Base-by-base conservation (phyloP, 2,329 filamentous ascomycete genomes). In the Pseudocercospora vitis region DNA sequence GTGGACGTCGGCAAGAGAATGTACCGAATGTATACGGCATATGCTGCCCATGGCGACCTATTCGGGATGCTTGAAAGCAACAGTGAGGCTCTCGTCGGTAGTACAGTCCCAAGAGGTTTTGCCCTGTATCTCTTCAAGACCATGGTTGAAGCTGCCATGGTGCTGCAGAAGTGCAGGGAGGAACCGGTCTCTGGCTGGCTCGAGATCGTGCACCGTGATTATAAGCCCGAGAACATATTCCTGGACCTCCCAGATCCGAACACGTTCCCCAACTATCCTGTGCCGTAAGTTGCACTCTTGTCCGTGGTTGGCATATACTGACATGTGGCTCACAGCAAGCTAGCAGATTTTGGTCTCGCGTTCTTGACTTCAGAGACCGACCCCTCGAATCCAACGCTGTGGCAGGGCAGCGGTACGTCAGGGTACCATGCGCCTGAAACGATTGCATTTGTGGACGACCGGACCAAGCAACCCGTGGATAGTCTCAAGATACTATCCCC, bases 211-310 rank as follows among this genome's bases (percentile, higher is more conserved):
- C 63, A 65, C 33, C 47, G 59, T 2, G 61, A 65, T 37, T 53
- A 62, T 26, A 64, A 63, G 42, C 56, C 58, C 0, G 40, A 52
- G 24, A 65, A 63, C 28, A 46, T 64, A n/a, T 63, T 63, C 31
- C 31, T 65, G 5, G 50, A 51, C 12, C 29, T 42, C 23, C 52
- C 55, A 3, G 39, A 40, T 6, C 8, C 14, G 16, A 26, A 16
- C 4, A 46, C 37, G 33, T 55, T 55, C 4, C 44, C 29, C 2
- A 29, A 21, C 7, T 51, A 52, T 29, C 56, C 33, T n/a, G 44
- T 44, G 23, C 50, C 32, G 42, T 46, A 46, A 9, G 42, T 46
- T 21, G 24, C 6, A 19, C 7, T 6, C 12, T 29, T 6, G 26
- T 29, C 11, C 14, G 7, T n/a, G 24, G 2, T 23, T 32, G 3